These are phyloP conservation scores for Boletales sp. DNA, from an alignment of 768 basidiomycete genomes.

Conservation along the genomic window DNA sequence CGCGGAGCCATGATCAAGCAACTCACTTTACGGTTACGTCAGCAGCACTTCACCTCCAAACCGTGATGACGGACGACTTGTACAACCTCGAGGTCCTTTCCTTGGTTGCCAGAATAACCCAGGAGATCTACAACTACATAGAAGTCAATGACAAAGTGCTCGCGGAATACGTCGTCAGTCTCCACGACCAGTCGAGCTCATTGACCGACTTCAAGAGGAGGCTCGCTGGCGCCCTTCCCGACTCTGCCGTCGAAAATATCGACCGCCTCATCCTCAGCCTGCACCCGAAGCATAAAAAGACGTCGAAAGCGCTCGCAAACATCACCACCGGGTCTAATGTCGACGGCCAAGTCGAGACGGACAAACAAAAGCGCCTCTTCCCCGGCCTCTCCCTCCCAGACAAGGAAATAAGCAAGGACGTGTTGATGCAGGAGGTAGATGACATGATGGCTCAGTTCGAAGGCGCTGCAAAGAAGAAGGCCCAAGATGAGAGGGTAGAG, in stretches of 20 bases:
- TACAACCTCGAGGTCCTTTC: conserved; percentile 93
- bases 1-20: conserved; percentile 50
- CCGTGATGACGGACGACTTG: conserved; percentile 70
- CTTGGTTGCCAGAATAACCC: conserved; percentile 85
- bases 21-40: conserved; percentile 13
- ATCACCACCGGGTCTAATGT: conserved; percentile 33
- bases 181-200: conserved; percentile 82
- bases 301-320: conserved; percentile 35
- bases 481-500: conserved; percentile 39
- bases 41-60: conserved; percentile 11
- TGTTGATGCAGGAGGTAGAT: conserved; percentile 83
- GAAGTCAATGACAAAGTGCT: conserved; percentile 87
- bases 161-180: conserved; percentile 90
- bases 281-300: conserved; percentile 94
- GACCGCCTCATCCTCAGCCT: conserved; percentile 92
- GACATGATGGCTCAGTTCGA: conserved; percentile 81
- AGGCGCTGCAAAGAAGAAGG: conserved; percentile 60
- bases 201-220: conserved; percentile 78
- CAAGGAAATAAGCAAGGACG: conserved; percentile 66
- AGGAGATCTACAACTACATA: conserved; percentile 88
- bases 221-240: conserved; percentile 78
- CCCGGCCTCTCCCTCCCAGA: conserved; percentile 87
- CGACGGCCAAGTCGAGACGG: conserved; percentile 49
- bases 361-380: conserved; percentile 82
- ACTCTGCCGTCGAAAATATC: conserved; percentile 86